Base-by-base conservation (phyloP, 257 asterid genomes). In the Jaltomata sinuosa region DNA sequence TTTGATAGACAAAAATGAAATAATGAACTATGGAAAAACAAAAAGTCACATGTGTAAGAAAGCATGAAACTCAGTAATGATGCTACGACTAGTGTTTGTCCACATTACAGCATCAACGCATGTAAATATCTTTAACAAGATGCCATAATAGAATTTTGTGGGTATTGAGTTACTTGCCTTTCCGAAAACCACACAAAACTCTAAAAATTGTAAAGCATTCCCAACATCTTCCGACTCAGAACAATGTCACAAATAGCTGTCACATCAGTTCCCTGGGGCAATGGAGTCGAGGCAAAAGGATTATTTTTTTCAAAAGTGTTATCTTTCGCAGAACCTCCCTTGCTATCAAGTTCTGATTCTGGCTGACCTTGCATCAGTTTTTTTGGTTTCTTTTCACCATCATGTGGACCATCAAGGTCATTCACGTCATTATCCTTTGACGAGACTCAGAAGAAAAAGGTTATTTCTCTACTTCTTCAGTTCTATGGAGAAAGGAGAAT, bases 191-290 rank as follows among this genome's bases (percentile, higher is more conserved):
- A 90, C 85, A 88, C 97, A 94, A 83, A 96, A 96, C 86, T 94
- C 99, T 84, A 91, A 84, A 85, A 96, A 94, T 87, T 96, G 99
- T 82, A 94, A 85, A 47, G 95, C 94, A 49, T 90, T 86, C 64
- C 98, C 99, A 84, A 90, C 79, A 82, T 93, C 94, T 89, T 91
- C 91, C 25, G 89, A 84, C 34, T 82, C 85, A 95, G 78, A 32
- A 88, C 93, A 83, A 87, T 86, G 64, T 92, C 94, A 80, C 87
- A 87, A 32, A 95, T 89, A 50, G 86, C 87, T 64, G 88, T 86
- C 93, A 94, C 49, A 71, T 89, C 91, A 81, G 86, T 85, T 61
- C 96, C 97, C 50, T 79, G 83, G 11, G 97, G 97, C 86, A 92
- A 86, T 34, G 84, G 84, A 76, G 88, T 78, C 14, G 84, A 86